Percentiles rank a stretch among this genome's conserved stretches.
Evolutionary conservation across 208 protist genomes (phyloP).

Genomic region (Leishmania lainsoni): DNA sequence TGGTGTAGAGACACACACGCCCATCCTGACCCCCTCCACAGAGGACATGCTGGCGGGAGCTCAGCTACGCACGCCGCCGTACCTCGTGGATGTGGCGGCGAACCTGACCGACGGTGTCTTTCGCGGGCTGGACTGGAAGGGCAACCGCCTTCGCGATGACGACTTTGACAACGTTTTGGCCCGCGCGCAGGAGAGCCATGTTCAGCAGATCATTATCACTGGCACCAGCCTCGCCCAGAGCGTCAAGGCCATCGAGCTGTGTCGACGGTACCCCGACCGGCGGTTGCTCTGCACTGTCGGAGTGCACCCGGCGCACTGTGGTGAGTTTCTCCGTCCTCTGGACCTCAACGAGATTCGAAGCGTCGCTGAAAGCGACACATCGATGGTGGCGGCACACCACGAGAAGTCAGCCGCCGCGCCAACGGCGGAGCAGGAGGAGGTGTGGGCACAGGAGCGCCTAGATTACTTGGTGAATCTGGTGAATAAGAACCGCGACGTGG

Average conservation of each 20-base stretch:
- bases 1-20: constrained; percentile 1
- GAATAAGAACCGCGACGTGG: constrained; percentile 74
- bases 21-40: background rate
- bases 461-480: constrained; percentile 59
- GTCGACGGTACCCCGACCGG: constrained; percentile 57
- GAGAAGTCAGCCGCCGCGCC: background rate
- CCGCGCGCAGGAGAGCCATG: constrained; percentile 52
- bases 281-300: constrained; percentile 78
- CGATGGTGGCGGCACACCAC: constrained; percentile 36
- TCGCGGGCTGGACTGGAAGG: constrained; percentile 84
- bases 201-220: constrained; percentile 85
- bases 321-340: constrained; percentile 67
- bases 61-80: constrained; percentile 28
- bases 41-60: constrained; percentile 10
- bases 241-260: constrained; percentile 81
- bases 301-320: constrained; percentile 83
- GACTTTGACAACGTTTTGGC: constrained; percentile 82
- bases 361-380: constrained; percentile 34
- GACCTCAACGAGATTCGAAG: constrained; percentile 32
- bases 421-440: constrained; percentile 20
- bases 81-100: constrained; percentile 85
- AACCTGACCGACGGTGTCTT: constrained; percentile 92
- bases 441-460: constrained; percentile 46
- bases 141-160: constrained; percentile 72
- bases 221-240: constrained; percentile 79